A percentile compares a stretch with the other conserved stretches of the same genome.
phyloP scores from a whole-genome alignment of 345 rosid genomes.

The Turnera subulata region DNA sequence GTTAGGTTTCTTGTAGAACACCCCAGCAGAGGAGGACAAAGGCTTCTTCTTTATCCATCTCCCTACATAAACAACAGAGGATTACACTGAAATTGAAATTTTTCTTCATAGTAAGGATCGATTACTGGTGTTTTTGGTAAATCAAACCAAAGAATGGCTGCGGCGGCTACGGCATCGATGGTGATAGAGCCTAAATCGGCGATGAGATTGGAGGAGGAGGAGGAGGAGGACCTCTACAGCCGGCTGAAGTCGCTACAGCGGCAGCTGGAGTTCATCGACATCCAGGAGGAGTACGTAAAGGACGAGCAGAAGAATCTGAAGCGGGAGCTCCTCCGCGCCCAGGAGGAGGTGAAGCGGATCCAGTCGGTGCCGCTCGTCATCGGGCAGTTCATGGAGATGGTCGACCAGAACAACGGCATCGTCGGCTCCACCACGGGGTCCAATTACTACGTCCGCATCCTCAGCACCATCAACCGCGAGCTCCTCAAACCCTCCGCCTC shows the following conservation, averaged over 20 bases:
- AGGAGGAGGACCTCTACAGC: conserved; percentile 88
- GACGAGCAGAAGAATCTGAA: conserved; percentile 96
- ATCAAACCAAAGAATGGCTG: too few species aligned
- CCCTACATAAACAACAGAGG: too few species aligned
- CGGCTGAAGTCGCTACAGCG: conserved; percentile 70
- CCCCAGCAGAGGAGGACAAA: too few species aligned
- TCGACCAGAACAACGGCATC: conserved; percentile 95
- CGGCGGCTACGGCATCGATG: too few species aligned
- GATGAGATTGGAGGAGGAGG: conserved; percentile 4
- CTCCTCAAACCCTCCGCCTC: conserved; percentile 95
- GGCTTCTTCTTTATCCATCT: too few species aligned
- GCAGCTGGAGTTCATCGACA: conserved; percentile 86
- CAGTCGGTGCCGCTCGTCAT: conserved; percentile 95
- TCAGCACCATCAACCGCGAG: conserved; percentile 92
- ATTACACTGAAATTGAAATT: too few species aligned
- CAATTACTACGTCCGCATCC: conserved; percentile 86
- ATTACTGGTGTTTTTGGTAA: too few species aligned
- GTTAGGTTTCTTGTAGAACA: too few species aligned
- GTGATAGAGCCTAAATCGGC: too few species aligned
- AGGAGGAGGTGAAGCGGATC: conserved; percentile 97
- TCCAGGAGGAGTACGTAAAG: conserved; percentile 92
- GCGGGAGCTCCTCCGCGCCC: conserved; percentile 83
- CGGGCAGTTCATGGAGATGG: conserved; percentile 99
- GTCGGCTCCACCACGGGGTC: conserved; percentile 99
- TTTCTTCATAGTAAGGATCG: too few species aligned